Percentiles rank a stretch among this genome's conserved stretches.
phyloP scores from a whole-genome alignment of 192 early-diverging fungal genomes.

The Umbelopsis vinacea region DNA sequence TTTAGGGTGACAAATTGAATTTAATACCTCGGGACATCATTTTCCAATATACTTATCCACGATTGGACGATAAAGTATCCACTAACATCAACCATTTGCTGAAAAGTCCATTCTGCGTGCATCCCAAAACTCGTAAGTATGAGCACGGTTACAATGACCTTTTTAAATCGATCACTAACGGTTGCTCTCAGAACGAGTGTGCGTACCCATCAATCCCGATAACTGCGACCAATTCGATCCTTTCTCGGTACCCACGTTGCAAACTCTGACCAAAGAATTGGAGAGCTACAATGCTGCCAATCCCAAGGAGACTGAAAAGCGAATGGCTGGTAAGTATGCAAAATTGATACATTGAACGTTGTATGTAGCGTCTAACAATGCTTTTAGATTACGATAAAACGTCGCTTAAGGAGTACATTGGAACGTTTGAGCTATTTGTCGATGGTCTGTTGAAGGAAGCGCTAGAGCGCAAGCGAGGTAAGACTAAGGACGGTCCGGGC shows the following conservation, averaged over 20 bases:
- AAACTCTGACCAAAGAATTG: slow-evolving; percentile 68
- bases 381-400: slow-evolving; percentile 56
- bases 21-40: slow-evolving; percentile 70
- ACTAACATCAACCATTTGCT: slow-evolving; percentile 92
- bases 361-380: not conserved
- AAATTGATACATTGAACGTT: not conserved
- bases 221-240: slow-evolving; percentile 87
- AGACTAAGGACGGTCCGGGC: not conserved
- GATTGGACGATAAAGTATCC: slow-evolving; percentile 92
- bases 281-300: slow-evolving; percentile 45
- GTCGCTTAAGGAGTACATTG: slow-evolving; percentile 62
- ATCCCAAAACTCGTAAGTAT: slow-evolving; percentile 86
- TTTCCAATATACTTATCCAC: slow-evolving; percentile 91
- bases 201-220: slow-evolving; percentile 87
- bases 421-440: slow-evolving; percentile 73
- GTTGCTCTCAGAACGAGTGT: slow-evolving; percentile 71
- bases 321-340: slow-evolving; percentile 42
- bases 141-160: not conserved
- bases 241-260: slow-evolving; percentile 72
- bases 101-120: slow-evolving; percentile 96
- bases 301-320: slow-evolving; percentile 27
- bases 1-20: slow-evolving; percentile 4
- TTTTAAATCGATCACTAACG: not conserved
- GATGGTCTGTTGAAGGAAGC: slow-evolving; percentile 47
- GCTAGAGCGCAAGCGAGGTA: slow-evolving; percentile 44